Evolutionary conservation across 768 basidiomycete genomes (phyloP), one percentile per base, ranked within the genome.

Genomic region (Arthromyces matolae): DNA sequence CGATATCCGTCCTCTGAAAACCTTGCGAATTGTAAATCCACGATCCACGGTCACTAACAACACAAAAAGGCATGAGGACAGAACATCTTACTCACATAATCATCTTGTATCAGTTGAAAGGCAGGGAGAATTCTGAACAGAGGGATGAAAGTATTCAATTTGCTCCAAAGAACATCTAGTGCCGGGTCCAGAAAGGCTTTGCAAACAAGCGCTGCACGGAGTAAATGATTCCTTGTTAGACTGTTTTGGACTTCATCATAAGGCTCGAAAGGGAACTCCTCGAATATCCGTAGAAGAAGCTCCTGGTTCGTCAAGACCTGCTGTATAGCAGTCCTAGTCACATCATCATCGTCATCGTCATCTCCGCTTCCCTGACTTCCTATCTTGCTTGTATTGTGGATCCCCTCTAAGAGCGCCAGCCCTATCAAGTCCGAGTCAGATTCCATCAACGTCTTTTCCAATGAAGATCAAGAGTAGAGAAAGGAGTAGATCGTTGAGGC

Each of bases 141-240:
- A 5, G 51, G 51, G 1, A 53, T 6, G 18, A 48, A 39, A 14
- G 25, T 34, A 14, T 49, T 16, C 13, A 53, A 16, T 20, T 23
- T 19, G 16, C 33, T 34, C 53, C 49, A 54, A 8, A 54, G 45
- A 1, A 28, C 49, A 27, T 54, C 36, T 6, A 54, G 44, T 1
- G 48, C 53, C 4, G 49, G 53, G 14, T 47, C 53, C 6, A 34
- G 23, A 32, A 54, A 45, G 20, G 33, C 35, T 13, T 36, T 54
- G 49, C 53, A 54, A 2, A 45, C 47, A 12, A 50, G 33, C 3
- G 53, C 44, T 2, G 42, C 41, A 19, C 22, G 31, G 7, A 49
- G 37, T 13, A 53, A 43, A 25, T 46, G 22, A 10, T 20, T 24
- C 18, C 43, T 45, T 9, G 43, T 27, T 6, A n/a, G 14, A 8